These are phyloP conservation scores for Mortierella alpina DNA, from an alignment of 192 early-diverging fungal species.

Conservation along the genomic window DNA sequence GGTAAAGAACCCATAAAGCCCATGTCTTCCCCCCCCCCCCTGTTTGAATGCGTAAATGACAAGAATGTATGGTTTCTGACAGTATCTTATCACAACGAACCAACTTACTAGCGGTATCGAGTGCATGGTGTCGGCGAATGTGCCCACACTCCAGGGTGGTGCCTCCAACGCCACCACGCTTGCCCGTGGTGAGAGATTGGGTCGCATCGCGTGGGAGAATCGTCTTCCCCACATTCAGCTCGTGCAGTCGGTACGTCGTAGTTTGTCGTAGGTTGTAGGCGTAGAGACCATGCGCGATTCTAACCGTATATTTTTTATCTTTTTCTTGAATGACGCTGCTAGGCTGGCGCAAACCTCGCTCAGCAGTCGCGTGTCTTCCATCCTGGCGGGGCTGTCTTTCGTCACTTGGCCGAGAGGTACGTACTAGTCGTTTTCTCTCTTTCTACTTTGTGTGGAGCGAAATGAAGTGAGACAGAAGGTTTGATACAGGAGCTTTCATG, in stretches of 20 bases:
- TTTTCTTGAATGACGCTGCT: neutral
- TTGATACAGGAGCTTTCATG: neutral
- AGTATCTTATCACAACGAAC: neutral
- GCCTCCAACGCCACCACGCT: conserved; percentile 69
- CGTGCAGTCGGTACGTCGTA: conserved; percentile 63
- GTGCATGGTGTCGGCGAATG: conserved; percentile 67
- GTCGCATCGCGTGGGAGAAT: conserved; percentile 68
- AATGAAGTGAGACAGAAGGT: too few species aligned
- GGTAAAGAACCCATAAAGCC: conserved; percentile 40
- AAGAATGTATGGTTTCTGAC: neutral
- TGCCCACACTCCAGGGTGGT: conserved; percentile 69
- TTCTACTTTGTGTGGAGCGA: neutral
- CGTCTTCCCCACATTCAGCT: conserved; percentile 66
- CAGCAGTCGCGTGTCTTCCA: conserved; percentile 76
- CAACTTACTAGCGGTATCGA: conserved; percentile 56
- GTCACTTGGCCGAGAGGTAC: conserved; percentile 65
- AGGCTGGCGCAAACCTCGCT: conserved; percentile 74
- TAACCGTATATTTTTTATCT: neutral
- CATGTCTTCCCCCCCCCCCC: too few species aligned
- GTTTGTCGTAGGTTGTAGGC: neutral
- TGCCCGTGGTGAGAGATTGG: conserved; percentile 63
- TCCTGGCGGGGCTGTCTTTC: conserved; percentile 71
- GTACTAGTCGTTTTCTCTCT: neutral
- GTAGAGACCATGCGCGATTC: neutral
- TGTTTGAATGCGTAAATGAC: too few species aligned